These are phyloP conservation scores for Nematocida minor DNA, from an alignment of 371 early-diverging fungal genomes.

Conservation along the genomic window DNA sequence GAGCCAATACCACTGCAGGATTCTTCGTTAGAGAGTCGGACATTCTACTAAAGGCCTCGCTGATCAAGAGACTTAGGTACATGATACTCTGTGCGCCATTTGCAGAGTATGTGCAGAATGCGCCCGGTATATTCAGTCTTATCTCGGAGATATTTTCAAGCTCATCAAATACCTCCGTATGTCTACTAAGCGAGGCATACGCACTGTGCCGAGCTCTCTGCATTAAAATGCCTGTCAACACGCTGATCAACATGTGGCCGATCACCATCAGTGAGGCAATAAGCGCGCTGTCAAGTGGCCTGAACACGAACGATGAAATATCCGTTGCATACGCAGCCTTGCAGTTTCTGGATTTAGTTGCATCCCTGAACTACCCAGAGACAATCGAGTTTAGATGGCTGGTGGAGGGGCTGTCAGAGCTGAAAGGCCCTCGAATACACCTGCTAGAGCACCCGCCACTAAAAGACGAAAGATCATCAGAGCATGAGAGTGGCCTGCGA, in stretches of 20 bases:
- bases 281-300: neutral
- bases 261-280: constrained; percentile 51
- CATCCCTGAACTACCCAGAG: constrained; percentile 44
- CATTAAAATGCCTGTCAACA: constrained; percentile 46
- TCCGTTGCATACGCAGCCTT: constrained; percentile 6
- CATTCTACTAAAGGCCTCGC: constrained; percentile 28
- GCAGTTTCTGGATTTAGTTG: constrained; percentile 49
- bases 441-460: no score
- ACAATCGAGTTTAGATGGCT: constrained; percentile 51
- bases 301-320: neutral
- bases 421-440: no score
- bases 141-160: constrained; percentile 29
- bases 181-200: constrained; percentile 43
- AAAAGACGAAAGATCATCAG: no score
- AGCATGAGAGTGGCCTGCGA: neutral
- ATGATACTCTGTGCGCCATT: constrained; percentile 49
- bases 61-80: constrained; percentile 54
- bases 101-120: constrained; percentile 34
- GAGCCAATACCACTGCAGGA: constrained; percentile 42
- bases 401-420: constrained; percentile 12
- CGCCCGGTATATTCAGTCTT: constrained; percentile 47
- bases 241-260: constrained; percentile 54
- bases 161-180: neutral
- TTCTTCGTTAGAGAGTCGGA: constrained; percentile 56
- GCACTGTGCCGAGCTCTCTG: constrained; percentile 45